Conservation (phyloP, 352 stramenopile species). For the Globisporangium nodosum region DNA sequence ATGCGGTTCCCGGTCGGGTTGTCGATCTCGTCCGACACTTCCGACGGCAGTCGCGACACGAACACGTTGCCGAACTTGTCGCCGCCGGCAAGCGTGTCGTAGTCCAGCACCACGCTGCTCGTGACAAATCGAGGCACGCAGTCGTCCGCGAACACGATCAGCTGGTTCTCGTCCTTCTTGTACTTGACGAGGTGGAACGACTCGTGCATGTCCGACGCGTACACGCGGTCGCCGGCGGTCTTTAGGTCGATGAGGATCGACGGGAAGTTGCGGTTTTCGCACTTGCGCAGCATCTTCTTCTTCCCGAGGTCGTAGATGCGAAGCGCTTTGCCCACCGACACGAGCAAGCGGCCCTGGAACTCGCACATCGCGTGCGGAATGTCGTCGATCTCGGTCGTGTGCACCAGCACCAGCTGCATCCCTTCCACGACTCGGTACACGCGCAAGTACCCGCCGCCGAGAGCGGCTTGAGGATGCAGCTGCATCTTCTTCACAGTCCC, state of each 20-base stretch:
- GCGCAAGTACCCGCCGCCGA: slow-evolving; percentile 70
- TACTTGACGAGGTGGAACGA: slow-evolving; percentile 98
- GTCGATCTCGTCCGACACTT: slow-evolving; percentile 94
- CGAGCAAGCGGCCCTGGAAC: slow-evolving; percentile 96
- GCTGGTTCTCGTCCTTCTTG: slow-evolving; percentile 93
- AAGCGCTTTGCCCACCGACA: slow-evolving; percentile 93
- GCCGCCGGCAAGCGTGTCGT: slow-evolving; percentile 96
- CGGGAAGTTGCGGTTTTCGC: slow-evolving; percentile 93
- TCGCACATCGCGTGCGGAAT: slow-evolving; percentile 95
- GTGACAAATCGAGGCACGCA: slow-evolving; percentile 82
- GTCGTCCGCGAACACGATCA: slow-evolving; percentile 97
- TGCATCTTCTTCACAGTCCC: slow-evolving; percentile 95
- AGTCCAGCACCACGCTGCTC: slow-evolving; percentile 91
- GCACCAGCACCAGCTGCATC: slow-evolving; percentile 93
- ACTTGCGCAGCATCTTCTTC: slow-evolving; percentile 99
- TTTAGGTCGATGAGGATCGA: slow-evolving; percentile 93
- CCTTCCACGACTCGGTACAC: slow-evolving; percentile 94
- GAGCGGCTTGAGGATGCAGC: slow-evolving; percentile 84
- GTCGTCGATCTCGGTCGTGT: slow-evolving; percentile 96
- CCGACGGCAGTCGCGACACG: slow-evolving; percentile 90
- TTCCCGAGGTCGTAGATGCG: slow-evolving; percentile 99
- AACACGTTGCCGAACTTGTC: slow-evolving; percentile 99
- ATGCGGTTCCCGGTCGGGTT: slow-evolving; percentile 95
- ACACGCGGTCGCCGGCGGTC: slow-evolving; percentile 93
- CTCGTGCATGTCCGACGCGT: slow-evolving; percentile 94